These are phyloP conservation scores for Glomus cerebriforme DNA, from an alignment of 192 early-diverging fungal genomes.

Conservation along the genomic window DNA sequence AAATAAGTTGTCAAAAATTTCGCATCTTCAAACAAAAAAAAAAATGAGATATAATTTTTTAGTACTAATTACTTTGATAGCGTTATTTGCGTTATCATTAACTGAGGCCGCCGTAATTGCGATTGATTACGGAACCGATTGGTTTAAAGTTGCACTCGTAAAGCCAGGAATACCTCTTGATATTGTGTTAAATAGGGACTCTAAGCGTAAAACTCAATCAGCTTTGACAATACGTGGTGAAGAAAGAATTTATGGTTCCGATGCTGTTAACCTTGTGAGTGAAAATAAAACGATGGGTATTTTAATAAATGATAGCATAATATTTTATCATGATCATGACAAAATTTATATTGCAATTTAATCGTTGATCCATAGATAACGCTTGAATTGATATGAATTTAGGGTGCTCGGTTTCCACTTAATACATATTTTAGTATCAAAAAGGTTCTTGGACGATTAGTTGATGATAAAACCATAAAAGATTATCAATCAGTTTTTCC, in stretches of 20 bases:
- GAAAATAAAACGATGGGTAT: neutral
- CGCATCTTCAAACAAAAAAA: neutral
- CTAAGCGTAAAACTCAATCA: slow-evolving; percentile 91
- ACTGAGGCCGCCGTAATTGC: slow-evolving; percentile 79
- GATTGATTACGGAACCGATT: slow-evolving; percentile 97
- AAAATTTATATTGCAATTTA: neutral
- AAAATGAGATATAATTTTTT: neutral
- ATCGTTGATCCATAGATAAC: neutral
- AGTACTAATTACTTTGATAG: neutral
- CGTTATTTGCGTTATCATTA: neutral
- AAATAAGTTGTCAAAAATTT: too few relatives aligned
- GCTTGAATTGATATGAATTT: slow-evolving; percentile 12
- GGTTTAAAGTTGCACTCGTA: slow-evolving; percentile 95
- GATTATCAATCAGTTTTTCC: slow-evolving; percentile 77
- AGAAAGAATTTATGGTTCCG: slow-evolving; percentile 86
- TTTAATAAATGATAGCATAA: neutral
- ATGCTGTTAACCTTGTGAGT: slow-evolving; percentile 75
- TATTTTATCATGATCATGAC: neutral
- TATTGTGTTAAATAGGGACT: slow-evolving; percentile 93
- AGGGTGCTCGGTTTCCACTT: slow-evolving; percentile 82
- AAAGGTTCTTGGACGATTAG: slow-evolving; percentile 77
- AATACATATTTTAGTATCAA: slow-evolving; percentile 84
- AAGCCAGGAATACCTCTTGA: slow-evolving; percentile 89
- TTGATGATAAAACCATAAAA: slow-evolving; percentile 66
- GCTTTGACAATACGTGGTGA: slow-evolving; percentile 78